These are phyloP conservation scores for Aspergillus jensenii DNA, from an alignment of 2,329 filamentous ascomycete genomes.

Conservation along the genomic window DNA sequence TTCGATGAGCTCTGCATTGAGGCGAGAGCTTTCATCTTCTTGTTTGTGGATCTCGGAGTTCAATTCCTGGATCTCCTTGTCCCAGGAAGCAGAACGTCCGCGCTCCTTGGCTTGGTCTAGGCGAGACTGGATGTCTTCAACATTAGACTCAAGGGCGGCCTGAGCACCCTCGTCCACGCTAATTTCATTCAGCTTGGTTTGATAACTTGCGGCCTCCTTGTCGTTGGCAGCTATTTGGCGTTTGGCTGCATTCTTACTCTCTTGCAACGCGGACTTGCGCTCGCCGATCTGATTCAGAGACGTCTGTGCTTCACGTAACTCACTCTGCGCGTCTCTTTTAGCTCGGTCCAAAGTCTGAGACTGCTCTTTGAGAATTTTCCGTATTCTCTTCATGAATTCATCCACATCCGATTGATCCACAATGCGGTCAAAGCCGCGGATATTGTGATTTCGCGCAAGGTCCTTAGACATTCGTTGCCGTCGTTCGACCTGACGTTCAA, in stretches of 20 bases:
- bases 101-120: conserved; percentile 64
- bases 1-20: conserved; percentile 79
- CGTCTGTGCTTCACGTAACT: conserved; percentile 70
- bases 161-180: conserved; percentile 82
- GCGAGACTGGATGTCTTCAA: conserved; percentile 65
- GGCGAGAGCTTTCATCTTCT: conserved; percentile 69
- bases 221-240: conserved; percentile 74
- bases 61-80: conserved; percentile 66
- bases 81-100: conserved; percentile 65
- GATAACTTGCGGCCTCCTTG: conserved; percentile 64
- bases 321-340: conserved; percentile 70
- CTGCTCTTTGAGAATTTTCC: conserved; percentile 74
- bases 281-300: conserved; percentile 72
- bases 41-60: conserved; percentile 66
- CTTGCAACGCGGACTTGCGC: conserved; percentile 68
- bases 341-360: conserved; percentile 73
- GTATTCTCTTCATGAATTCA: conserved; percentile 75
- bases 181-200: conserved; percentile 69
- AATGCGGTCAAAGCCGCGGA: conserved; percentile 81
- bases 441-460: conserved; percentile 71
- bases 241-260: conserved; percentile 72
- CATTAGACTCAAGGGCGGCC: conserved; percentile 71
- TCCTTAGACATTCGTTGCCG: conserved; percentile 75
- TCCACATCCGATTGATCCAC: conserved; percentile 71
- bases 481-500: conserved; percentile 73